Evolutionary conservation across 2,329 filamentous ascomycete species (phyloP), one percentile per base, ranked within the genome.

Genomic region (Monilinia polystroma): DNA sequence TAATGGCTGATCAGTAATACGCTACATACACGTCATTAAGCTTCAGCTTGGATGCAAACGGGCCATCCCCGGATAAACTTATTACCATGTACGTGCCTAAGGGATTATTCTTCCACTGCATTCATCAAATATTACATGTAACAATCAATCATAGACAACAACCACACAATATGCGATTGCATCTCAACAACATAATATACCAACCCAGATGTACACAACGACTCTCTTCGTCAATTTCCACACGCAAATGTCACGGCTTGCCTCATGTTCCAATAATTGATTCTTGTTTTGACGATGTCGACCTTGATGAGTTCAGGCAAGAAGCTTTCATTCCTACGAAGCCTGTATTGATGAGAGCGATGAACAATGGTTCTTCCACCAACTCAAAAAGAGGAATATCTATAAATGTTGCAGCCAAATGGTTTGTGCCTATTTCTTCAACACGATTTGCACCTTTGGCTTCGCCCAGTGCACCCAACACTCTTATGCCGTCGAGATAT

Each of bases 401-500:
- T 59, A 73, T 89, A 0, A 85, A 86, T 0, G 87, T 87, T 1
- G 77, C 81, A 26, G 73, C 73, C 4, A 85, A 83, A 70, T 91
- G 89, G 89, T 91, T 91, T 72, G 1, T 20, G 7, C 29, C 47
- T n/a, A 20, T n/a, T 8, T 23, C 20, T 26, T 23, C 51, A 12
- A 11, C 26, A 20, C 29, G 26, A 54, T 35, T 16, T 41, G 53
- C n/a, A 59, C 10, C 32, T 8, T 5, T 2, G 8, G 10, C 23
- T 14, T 3, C 23, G 11, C 35, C 41, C 10, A 14, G 10, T 20
- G n/a, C 16, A 18, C 7, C 47, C 14, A 43, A 23, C 32, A 43
- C 49, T 32, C 41, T 66, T 14, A 23, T 64, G 3, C 66, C 71
- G 0, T 63, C 68, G 2, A 55, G 78, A 76, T 80, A 71, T 71